Evolutionary conservation across 83 land plant genomes (phyloP).

Genomic region (Thuja plicata): DNA sequence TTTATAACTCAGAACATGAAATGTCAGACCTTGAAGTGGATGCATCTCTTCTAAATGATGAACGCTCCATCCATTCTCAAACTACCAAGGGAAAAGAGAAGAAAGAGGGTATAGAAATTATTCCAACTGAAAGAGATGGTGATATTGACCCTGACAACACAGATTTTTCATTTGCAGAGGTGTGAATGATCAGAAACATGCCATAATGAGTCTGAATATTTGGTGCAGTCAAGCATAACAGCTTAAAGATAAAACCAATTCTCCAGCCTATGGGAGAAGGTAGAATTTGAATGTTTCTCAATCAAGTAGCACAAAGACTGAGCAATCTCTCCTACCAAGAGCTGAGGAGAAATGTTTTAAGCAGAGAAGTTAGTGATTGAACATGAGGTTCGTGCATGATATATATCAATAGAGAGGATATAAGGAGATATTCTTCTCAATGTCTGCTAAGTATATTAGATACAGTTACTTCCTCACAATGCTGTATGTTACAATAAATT

Average conservation of each 20-base stretch:
- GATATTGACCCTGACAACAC: neutral
- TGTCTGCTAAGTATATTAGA: neutral
- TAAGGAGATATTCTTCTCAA: neutral
- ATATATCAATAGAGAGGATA: neutral
- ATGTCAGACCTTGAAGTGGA: conserved; percentile 15
- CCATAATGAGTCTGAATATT: neutral
- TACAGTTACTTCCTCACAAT: neutral
- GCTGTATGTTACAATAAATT: neutral
- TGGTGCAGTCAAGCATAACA: neutral
- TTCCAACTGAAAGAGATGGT: neutral
- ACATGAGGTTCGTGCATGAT: neutral
- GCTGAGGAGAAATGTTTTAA: neutral
- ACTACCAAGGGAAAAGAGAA: neutral
- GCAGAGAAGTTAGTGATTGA: neutral
- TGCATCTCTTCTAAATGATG: neutral
- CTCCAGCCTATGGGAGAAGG: neutral
- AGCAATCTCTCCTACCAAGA: neutral
- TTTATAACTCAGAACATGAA: conserved; percentile 17
- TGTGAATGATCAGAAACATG: conserved; percentile 5
- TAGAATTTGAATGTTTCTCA: too few relatives aligned
- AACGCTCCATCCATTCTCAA: neutral
- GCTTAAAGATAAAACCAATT: neutral
- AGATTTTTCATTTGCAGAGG: conserved; percentile 9
- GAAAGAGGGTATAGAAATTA: neutral
- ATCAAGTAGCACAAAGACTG: neutral